These are phyloP conservation scores for Mycothermus thermophilus DNA, from an alignment of 495 filamentous ascomycete species.

Conservation along the genomic window DNA sequence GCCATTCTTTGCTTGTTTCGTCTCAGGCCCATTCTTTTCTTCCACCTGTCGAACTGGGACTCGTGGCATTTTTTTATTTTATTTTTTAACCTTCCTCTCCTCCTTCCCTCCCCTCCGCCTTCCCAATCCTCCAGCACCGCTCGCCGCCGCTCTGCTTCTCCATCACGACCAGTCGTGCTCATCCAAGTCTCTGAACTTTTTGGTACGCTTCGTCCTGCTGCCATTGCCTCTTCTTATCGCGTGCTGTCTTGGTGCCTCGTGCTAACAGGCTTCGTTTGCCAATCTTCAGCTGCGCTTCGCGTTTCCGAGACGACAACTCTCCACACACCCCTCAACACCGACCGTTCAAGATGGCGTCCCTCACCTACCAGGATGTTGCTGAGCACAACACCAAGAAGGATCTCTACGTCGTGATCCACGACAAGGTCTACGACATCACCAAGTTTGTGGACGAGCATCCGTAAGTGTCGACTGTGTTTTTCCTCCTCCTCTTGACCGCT, in stretches of 20 bases:
- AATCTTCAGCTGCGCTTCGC: too few species aligned
- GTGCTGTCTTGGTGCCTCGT: not conserved
- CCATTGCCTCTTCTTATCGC: not conserved
- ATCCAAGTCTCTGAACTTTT: constrained; percentile 5
- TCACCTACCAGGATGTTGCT: constrained; percentile 74
- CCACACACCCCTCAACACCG: constrained; percentile 7
- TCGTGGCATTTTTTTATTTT: constrained; percentile 7
- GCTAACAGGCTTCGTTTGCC: too few species aligned
- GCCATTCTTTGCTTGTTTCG: too few species aligned
- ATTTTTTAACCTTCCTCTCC: too few species aligned
- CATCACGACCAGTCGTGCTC: constrained; percentile 4
- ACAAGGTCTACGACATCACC: constrained; percentile 82
- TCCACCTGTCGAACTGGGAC: constrained; percentile 6
- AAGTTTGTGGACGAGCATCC: constrained; percentile 98
- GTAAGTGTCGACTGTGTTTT: constrained; percentile 56
- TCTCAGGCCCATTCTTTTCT: constrained; percentile 2
- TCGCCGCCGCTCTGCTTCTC: constrained; percentile 1
- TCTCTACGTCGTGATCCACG: constrained; percentile 80
- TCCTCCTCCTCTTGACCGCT: not conserved
- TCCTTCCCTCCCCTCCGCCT: constrained; percentile 6
- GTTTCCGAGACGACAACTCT: constrained; percentile 4
- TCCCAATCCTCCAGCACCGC: constrained; percentile 1
- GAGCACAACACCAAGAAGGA: constrained; percentile 94
- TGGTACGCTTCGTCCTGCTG: not conserved
- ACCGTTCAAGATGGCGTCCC: constrained; percentile 55